Evolutionary conservation across 805 yeast species (phyloP).

Genomic region (Yarrowia sp.): DNA sequence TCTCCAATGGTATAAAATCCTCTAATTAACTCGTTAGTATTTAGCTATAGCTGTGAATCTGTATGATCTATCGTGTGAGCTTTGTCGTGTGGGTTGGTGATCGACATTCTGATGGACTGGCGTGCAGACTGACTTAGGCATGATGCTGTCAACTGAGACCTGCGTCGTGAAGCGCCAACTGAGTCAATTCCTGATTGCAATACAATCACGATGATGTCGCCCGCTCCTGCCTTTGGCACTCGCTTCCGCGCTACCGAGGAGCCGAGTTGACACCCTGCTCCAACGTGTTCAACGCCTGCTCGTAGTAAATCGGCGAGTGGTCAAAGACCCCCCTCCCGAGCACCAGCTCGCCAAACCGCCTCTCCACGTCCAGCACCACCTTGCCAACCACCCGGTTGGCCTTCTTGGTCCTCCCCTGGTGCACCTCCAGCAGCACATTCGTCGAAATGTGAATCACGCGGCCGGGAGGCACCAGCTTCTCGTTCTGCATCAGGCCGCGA

Average conservation of each 20-base stretch:
- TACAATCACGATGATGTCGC: no score
- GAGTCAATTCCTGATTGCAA: no score
- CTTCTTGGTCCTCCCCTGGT: conserved; percentile 89
- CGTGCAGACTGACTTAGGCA: no score
- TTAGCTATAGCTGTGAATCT: no score
- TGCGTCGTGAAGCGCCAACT: no score
- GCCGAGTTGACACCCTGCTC: conserved; percentile 35
- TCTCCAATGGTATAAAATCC: no score
- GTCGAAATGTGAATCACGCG: conserved; percentile 38
- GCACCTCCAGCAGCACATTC: conserved; percentile 35
- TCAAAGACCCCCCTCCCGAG: conserved; percentile 39
- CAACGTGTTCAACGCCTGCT: conserved; percentile 36
- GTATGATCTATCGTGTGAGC: no score
- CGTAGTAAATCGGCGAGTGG: conserved; percentile 40
- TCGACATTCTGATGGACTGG: no score
- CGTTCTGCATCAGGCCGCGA: conserved; percentile 37
- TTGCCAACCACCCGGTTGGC: conserved; percentile 74
- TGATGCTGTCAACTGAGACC: no score
- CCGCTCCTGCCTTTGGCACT: neutral
- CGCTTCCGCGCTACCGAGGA: neutral
- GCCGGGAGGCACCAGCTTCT: conserved; percentile 41
- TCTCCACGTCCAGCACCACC: conserved; percentile 36
- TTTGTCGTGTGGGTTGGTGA: no score
- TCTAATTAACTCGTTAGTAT: no score
- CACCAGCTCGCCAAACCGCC: conserved; percentile 39